A percentile compares a stretch with the other conserved stretches of the same genome.
Conservation (phyloP, 495 filamentous ascomycete species). For the Lasiosphaeris hirsuta region DNA sequence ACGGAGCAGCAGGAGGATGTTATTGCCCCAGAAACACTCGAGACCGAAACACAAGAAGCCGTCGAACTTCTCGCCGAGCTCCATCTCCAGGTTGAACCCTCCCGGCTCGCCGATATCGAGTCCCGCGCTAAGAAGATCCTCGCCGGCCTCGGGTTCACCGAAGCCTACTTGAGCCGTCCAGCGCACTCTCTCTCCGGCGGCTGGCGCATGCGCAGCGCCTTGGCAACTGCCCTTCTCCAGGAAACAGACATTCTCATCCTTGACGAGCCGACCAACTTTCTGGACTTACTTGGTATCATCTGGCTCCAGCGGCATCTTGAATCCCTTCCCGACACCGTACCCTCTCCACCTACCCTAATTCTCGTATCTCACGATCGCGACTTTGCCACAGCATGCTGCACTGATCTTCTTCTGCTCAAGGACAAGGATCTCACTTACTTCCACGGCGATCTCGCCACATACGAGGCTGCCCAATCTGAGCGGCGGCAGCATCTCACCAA, state of each 20-base stretch:
- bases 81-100: constrained; percentile 55
- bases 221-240: constrained; percentile 65
- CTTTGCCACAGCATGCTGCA: constrained; percentile 67
- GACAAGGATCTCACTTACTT: constrained; percentile 66
- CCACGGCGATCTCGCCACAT: constrained; percentile 65
- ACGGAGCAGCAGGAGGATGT: constrained; percentile 50
- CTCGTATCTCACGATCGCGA: constrained; percentile 78
- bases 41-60: constrained; percentile 61
- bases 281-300: constrained; percentile 76
- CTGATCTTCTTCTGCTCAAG: constrained; percentile 71
- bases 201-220: constrained; percentile 70
- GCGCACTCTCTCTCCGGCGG: constrained; percentile 69
- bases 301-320: constrained; percentile 74
- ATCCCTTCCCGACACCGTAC: constrained; percentile 36
- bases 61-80: constrained; percentile 60
- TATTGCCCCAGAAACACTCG: constrained; percentile 51
- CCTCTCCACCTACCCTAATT: constrained; percentile 53
- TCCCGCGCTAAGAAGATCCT: constrained; percentile 62
- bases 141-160: constrained; percentile 68
- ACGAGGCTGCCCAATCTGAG: constrained; percentile 63
- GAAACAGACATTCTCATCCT: constrained; percentile 76
- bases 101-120: constrained; percentile 51
- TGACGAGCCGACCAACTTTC: constrained; percentile 83
- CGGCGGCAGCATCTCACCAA: constrained; percentile 61
- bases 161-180: constrained; percentile 52